phyloP scores from a whole-genome alignment of 75 land plant species.

The Cunninghamia lanceolata region DNA sequence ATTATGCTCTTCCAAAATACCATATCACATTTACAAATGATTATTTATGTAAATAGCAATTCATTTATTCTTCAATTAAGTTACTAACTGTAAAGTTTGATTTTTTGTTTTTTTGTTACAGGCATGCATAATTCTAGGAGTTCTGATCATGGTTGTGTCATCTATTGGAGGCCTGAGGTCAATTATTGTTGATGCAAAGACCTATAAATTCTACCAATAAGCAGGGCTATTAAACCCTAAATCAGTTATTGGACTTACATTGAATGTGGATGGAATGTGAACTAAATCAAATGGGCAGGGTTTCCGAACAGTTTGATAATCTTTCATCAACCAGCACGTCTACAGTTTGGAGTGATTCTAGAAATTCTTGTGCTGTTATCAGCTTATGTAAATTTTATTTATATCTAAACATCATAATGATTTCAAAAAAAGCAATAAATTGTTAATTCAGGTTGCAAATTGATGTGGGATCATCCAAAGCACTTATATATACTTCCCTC shows the following conservation, averaged over 20 bases:
- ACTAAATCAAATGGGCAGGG: neutral
- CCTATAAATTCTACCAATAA: constrained; percentile 35
- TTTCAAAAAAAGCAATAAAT: too few species aligned
- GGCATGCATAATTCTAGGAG: constrained; percentile 41
- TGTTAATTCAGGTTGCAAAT: too few species aligned
- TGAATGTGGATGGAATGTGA: neutral
- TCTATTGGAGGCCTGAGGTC: constrained; percentile 43
- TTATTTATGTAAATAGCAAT: neutral
- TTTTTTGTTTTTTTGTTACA: constrained; percentile 11
- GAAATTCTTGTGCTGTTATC: neutral
- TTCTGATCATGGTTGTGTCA: constrained; percentile 37
- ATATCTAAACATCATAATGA: too few species aligned
- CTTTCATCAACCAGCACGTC: neutral
- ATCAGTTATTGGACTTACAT: neutral
- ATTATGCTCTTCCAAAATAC: too few species aligned
- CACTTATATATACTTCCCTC: too few species aligned
- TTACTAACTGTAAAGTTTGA: neutral
- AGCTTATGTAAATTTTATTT: too few species aligned
- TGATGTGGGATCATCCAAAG: too few species aligned
- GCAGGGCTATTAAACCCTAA: neutral
- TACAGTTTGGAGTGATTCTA: neutral
- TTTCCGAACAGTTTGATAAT: neutral
- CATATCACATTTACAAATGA: neutral
- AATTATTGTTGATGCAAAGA: constrained; percentile 30
- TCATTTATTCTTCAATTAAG: neutral